Base-by-base conservation (phyloP, 257 asterid species). In the Echium plantagineum region DNA sequence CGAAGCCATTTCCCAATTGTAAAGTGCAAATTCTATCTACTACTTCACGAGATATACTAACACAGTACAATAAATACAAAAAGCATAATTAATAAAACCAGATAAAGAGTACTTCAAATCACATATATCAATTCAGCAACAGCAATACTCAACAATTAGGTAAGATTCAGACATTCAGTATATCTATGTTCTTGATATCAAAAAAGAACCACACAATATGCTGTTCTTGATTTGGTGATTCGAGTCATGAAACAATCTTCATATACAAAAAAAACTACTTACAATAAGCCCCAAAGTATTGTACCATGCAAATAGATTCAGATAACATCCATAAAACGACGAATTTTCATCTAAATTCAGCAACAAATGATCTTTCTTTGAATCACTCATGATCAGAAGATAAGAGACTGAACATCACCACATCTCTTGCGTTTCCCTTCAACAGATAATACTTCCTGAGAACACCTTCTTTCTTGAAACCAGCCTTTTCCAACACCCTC, bases 401-500 rank as follows among this genome's bases (percentile, higher is more conserved):
- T 38, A 86, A 53, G 19, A 90, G 76, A 75, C 97, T 90, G 58
- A 79, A 90, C 63, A 84, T 77, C 47, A 86, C 63, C 30, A 75
- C 71, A 48, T 90, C 94, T 58, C 59, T 78, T 0, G 94, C 63
- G 56, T 59, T 76, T 10, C 97, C 95, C 38, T 90, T 83, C 22
- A 79, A 55, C 61, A 80, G 63, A 35, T 69, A 81, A 67, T 82
- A 86, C 73, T 76, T 90, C 80, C 94, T 84, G 64, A 90, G 59
- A 21, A 90, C 71, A 47, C 94, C 96, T 69, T 90, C 96, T 24
- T 71, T 81, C 9, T 0, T 47, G 24, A 90, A 90, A 47, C 96
- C 94, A 4, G 72, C 94, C 74, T 86, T 90, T 69, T 83, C 90
- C 87, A 86, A 5, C 58, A 90, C 94, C 80, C 84, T 69, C 61